Conservation (phyloP, 73 alveolate genomes). For the Paramecium tetraurelia region DNA sequence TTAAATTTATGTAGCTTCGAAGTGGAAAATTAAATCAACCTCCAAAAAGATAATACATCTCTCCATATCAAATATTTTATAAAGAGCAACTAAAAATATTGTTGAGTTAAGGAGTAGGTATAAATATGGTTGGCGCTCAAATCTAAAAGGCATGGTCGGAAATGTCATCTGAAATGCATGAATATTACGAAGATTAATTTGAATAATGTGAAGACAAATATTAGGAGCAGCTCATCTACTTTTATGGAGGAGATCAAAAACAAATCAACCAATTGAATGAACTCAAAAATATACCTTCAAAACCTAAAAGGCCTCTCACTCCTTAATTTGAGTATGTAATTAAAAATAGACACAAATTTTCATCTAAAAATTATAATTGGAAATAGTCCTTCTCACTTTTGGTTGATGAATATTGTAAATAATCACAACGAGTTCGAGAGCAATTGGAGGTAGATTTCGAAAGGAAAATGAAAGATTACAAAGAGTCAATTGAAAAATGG, state of each 20-base stretch:
- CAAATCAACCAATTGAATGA: background rate
- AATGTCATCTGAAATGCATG: background rate
- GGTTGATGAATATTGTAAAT: background rate
- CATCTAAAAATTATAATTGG: background rate
- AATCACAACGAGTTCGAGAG: background rate
- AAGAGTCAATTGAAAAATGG: background rate
- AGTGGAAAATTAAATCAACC: background rate
- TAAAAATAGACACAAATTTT: background rate
- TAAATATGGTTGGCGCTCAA: background rate
- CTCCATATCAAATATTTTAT: background rate
- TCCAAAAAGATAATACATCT: background rate
- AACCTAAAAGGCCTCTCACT: background rate
- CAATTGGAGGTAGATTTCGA: background rate
- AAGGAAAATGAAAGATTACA: background rate
- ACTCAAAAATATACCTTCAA: background rate
- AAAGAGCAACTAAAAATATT: background rate
- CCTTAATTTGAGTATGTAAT: background rate
- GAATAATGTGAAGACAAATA: background rate
- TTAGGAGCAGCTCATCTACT: background rate
- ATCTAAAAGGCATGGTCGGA: background rate
- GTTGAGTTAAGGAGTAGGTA: background rate
- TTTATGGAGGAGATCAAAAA: background rate
- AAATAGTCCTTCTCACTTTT: background rate
- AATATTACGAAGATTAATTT: background rate
- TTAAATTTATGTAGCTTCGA: conserved; percentile 6